Percentiles rank a stretch among this genome's conserved stretches.
phyloP scores from a whole-genome alignment of 2,329 filamentous ascomycete species.

The Periconia digitata region DNA sequence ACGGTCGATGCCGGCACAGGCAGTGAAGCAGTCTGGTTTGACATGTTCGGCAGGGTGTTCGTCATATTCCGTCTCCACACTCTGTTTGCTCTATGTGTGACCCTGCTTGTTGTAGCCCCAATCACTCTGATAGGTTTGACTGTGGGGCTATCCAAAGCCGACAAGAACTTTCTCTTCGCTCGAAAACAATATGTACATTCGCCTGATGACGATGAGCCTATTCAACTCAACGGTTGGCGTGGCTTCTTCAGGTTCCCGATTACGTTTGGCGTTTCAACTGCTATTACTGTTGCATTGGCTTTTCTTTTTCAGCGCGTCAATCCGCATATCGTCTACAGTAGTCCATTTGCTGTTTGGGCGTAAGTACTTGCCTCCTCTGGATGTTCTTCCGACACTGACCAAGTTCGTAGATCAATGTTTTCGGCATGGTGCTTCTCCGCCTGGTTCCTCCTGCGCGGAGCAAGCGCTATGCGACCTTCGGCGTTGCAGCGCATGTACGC shows the following conservation, averaged over 20 bases:
- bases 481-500: slow-evolving; percentile 82
- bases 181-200: slow-evolving; percentile 63
- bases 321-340: slow-evolving; percentile 88
- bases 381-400: slow-evolving; percentile 5
- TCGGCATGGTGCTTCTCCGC: slow-evolving; percentile 77
- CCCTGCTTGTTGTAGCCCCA: slow-evolving; percentile 77
- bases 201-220: slow-evolving; percentile 59
- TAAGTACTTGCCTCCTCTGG: slow-evolving; percentile 18
- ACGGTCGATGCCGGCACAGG: slow-evolving; percentile 68
- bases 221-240: slow-evolving; percentile 72
- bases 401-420: slow-evolving; percentile 67
- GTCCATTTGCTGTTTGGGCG: slow-evolving; percentile 79
- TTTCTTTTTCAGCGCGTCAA: slow-evolving; percentile 81
- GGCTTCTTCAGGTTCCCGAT: slow-evolving; percentile 85
- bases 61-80: slow-evolving; percentile 78
- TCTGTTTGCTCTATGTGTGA: slow-evolving; percentile 85
- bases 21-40: slow-evolving; percentile 85
- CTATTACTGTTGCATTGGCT: slow-evolving; percentile 70
- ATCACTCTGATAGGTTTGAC: slow-evolving; percentile 70
- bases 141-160: slow-evolving; percentile 66
- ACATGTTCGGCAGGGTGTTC: slow-evolving; percentile 79
- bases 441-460: slow-evolving; percentile 80
- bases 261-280: slow-evolving; percentile 68
- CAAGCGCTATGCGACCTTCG: slow-evolving; percentile 78
- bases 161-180: slow-evolving; percentile 89